Percentiles rank a stretch among this genome's conserved stretches.
Conservation (phyloP, 2,329 filamentous ascomycete genomes). For the Aspergillus sp. region DNA sequence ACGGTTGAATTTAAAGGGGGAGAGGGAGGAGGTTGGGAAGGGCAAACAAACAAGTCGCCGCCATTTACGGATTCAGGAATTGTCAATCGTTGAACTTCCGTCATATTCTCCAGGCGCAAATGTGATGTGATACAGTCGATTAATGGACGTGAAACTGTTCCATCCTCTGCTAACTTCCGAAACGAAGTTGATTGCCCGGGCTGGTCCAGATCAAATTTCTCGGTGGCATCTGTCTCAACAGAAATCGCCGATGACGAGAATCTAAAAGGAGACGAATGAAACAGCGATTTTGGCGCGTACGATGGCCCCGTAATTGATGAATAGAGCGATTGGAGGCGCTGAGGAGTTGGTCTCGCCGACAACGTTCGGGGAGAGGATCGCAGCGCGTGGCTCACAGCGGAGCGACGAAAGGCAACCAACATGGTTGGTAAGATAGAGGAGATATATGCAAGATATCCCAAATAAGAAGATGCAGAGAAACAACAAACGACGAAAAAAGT, state of each 20-base stretch:
- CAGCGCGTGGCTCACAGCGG: constrained; percentile 37
- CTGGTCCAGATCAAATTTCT: constrained; percentile 2
- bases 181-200: background rate
- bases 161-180: constrained; percentile 30
- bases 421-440: constrained; percentile 26
- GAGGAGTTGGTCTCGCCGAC: constrained; percentile 27
- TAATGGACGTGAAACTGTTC: constrained; percentile 62
- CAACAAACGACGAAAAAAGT: background rate
- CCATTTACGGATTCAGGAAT: constrained; percentile 79
- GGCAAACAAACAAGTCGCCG: constrained; percentile 69
- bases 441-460: background rate
- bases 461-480: background rate
- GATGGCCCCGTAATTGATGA: constrained; percentile 17
- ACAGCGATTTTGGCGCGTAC: constrained; percentile 27
- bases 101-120: constrained; percentile 84
- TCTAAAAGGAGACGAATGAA: constrained; percentile 29
- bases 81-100: constrained; percentile 82
- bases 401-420: constrained; percentile 41
- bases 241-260: constrained; percentile 27
- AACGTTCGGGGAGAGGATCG: constrained; percentile 34
- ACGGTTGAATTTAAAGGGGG: constrained; percentile 11
- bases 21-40: background rate
- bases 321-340: constrained; percentile 29
- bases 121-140: constrained; percentile 67
- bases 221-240: constrained; percentile 20